These are phyloP conservation scores for Lantana camara DNA, from an alignment of 257 asterid species.

Conservation along the genomic window DNA sequence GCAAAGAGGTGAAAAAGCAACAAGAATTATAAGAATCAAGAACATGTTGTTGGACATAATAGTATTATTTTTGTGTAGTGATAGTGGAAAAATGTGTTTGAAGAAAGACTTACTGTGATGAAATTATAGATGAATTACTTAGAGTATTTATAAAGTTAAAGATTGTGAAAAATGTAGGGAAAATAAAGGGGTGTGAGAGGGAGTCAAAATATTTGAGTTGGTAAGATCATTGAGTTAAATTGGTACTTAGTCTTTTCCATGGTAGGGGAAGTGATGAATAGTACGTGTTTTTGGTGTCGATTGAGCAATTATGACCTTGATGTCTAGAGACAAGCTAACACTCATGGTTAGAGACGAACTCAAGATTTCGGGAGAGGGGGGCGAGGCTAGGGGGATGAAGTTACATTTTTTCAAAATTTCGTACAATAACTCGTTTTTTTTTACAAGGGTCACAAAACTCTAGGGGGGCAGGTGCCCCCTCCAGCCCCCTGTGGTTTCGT, in stretches of 20 bases:
- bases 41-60: constrained; percentile 44
- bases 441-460: too few species aligned
- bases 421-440: too few species aligned
- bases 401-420: too few species aligned
- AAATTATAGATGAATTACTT: constrained; percentile 24
- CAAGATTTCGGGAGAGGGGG: too few species aligned
- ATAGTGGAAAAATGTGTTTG: constrained; percentile 9
- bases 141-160: constrained; percentile 45
- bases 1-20: constrained; percentile 59
- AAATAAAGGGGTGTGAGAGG: constrained; percentile 7
- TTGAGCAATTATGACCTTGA: constrained; percentile 1
- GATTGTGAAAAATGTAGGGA: background rate
- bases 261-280: constrained; percentile 15
- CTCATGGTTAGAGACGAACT: too few species aligned
- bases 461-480: too few species aligned
- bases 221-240: constrained; percentile 54
- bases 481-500: too few species aligned
- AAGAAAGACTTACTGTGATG: constrained; percentile 34
- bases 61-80: constrained; percentile 33
- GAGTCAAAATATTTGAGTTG: constrained; percentile 67
- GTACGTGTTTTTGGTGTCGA: constrained; percentile 11
- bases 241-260: constrained; percentile 40
- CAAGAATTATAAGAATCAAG: constrained; percentile 41
- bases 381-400: too few species aligned
- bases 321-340: too few species aligned